Evolutionary conservation across 352 stramenopile genomes (phyloP).

Genomic region (Phytopythium mirpurense): DNA sequence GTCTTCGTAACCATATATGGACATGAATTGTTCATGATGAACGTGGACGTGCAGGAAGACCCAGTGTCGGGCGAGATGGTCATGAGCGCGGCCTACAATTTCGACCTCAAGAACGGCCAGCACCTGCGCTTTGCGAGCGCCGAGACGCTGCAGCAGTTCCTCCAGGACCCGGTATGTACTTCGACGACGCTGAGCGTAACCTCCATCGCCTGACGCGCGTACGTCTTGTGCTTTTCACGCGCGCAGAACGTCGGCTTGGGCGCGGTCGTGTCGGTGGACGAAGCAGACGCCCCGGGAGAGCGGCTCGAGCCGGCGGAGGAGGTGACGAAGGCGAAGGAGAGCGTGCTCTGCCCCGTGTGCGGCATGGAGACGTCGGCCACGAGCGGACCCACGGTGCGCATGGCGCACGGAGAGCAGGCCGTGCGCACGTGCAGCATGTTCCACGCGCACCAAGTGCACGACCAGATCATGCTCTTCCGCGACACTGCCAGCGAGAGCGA

Average conservation of each 20-base stretch:
- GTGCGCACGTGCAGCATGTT: conserved; percentile 70
- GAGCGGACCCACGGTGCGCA: conserved; percentile 40
- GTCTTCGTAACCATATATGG: not conserved
- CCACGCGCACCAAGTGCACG: conserved; percentile 58
- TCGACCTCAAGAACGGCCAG: conserved; percentile 65
- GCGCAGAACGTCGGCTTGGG: conserved; percentile 32
- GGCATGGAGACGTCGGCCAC: conserved; percentile 57
- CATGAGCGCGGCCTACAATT: conserved; percentile 50
- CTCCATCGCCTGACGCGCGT: not conserved
- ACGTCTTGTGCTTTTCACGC: not conserved
- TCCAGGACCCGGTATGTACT: conserved; percentile 34
- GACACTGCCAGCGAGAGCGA: conserved; percentile 9
- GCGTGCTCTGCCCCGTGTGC: conserved; percentile 55
- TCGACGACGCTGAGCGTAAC: too few species aligned
- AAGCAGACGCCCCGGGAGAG: conserved; percentile 2
- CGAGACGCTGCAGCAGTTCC: conserved; percentile 47
- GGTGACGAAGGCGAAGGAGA: conserved; percentile 6
- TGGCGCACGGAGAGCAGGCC: conserved; percentile 48
- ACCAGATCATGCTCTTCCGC: conserved; percentile 42
- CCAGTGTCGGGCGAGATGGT: conserved; percentile 65
- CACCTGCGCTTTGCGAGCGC: conserved; percentile 48
- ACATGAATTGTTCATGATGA: not conserved
- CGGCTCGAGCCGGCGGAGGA: not conserved
- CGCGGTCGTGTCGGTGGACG: conserved; percentile 22
- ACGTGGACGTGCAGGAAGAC: conserved; percentile 43